Evolutionary conservation across 192 early-diverging fungal genomes (phyloP), one percentile per base, ranked within the genome.

Genomic region (Coemansia sp.): DNA sequence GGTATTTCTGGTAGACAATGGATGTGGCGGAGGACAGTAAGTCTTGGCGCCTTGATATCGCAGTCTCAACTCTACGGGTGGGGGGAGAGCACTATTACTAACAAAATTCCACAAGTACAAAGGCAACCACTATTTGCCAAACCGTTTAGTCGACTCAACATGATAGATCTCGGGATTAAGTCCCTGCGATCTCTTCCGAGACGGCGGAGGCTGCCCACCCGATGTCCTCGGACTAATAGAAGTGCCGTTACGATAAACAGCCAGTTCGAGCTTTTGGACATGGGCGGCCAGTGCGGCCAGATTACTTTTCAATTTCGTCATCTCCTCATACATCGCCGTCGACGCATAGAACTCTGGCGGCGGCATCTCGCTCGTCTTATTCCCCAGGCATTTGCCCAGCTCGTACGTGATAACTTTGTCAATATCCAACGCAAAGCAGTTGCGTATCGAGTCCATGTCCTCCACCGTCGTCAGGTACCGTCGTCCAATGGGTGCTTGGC

Each of bases 341-440:
- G 72, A 75, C 26, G 73, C 65, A 36, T 80, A 80, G 36, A 80
- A 80, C 60, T 75, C 77, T 20, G 69, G 65, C 36, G 77, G 62
- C 16, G 77, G 77, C 18, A 47, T 52, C 3, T 48, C 58, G 11
- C 64, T 25, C 13, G 35, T 60, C 21, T 61, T 65, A 41, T 59
- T 43, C 14, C 50, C 57, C 47, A 80, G 35, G 55, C 73, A 80
- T 28, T 75, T 75, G n/a, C 77, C 77, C 55, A 80, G 21, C 64
- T 80, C 77, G 21, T 80, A 80, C 1, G 77, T 80, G 28, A 80
- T 41, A 5, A 80, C 69, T 23, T 60, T 68, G 6, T 63, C 62
- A 16, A 80, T 69, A 59, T 80, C 77, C 55, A 80, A 41, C 0
- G 77, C 69, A 63, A 59, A 80, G 12, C 63, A n/a, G 35, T 71